Evolutionary conservation across 1,284 basidiomycete genomes (phyloP), one percentile per base, ranked within the genome.

Genomic region (Phellopilus nigrolimitatus): DNA sequence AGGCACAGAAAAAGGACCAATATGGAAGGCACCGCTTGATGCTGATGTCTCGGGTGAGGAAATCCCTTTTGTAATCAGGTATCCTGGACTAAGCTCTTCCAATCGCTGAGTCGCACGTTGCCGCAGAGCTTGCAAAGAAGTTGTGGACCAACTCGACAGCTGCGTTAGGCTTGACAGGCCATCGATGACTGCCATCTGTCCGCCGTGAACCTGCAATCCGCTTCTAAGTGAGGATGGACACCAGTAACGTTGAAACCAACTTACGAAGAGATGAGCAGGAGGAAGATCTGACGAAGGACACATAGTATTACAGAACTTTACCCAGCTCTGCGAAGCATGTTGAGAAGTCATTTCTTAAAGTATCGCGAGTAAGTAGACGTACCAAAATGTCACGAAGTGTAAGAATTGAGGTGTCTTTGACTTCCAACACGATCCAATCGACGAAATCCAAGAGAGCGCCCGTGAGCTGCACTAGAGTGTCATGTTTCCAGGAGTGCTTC

Each of bases 341-440:
- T 30, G 19, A 12, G 24, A 42, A 36, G 1, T 1, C 8, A 19
- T 19, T 6, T 2, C 19, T 13, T 8, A 19, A 47, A 30, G 27
- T 24, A 2, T 39, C 5, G 8, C 4, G 10, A 39, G 10, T 13
- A 30, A 31, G 10, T 2, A 47, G 41, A 69, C 86, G 60, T 64
- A 92, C 91, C 60, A 98, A 69, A 43, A 98, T 83, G 68, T 99
- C 97, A 56, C 97, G 82, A 49, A 99, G 69, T 46, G 89, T 87
- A 47, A 88, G 71, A 17, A 90, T 68, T 41, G 88, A 82, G 9
- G 67, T 71, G 59, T 91, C 88, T 2, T 80, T 82, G 1, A 89
- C 71, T 55, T 76, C 75, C 8, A 67, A 63, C 28, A 81, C 79
- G 38, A 98, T 74, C 91, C 93, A 98, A 39, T 84, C 76, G 6